phyloP scores from a whole-genome alignment of 176 grass and related monocot species.

The Eleusine coracana region DNA sequence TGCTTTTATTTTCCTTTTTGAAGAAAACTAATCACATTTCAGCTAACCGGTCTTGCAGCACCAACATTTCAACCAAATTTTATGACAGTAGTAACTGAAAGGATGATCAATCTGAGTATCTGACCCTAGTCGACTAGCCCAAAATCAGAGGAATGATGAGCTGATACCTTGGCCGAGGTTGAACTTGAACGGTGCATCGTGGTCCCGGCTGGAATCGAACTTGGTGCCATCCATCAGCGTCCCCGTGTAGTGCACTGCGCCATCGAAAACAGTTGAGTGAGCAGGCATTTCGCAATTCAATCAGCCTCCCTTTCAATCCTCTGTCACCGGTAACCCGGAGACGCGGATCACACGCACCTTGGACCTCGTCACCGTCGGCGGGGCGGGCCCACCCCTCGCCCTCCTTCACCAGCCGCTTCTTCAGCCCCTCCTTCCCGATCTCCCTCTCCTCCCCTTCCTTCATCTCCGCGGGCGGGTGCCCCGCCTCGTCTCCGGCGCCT shows the following conservation, averaged over 20 bases:
- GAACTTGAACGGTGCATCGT: conserved; percentile 69
- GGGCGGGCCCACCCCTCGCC: conserved; percentile 59
- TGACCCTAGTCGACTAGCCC: neutral
- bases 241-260: conserved; percentile 86
- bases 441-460: conserved; percentile 69
- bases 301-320: neutral
- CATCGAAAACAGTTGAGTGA: neutral
- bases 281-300: neutral
- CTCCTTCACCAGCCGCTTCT: conserved; percentile 75
- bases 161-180: conserved; percentile 71
- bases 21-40: neutral
- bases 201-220: conserved; percentile 84
- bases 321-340: neutral
- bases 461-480: conserved; percentile 25
- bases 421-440: conserved; percentile 73
- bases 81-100: neutral
- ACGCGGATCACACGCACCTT: conserved; percentile 59
- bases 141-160: neutral
- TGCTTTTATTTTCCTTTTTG: neutral
- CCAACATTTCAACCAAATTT: neutral
- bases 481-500: conserved; percentile 33
- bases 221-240: conserved; percentile 75
- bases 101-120: neutral
- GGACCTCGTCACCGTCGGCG: conserved; percentile 67
- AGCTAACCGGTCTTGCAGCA: neutral